These are phyloP conservation scores for Fusarium sp. DNA, from an alignment of 2,329 filamentous ascomycete genomes.

Conservation along the genomic window DNA sequence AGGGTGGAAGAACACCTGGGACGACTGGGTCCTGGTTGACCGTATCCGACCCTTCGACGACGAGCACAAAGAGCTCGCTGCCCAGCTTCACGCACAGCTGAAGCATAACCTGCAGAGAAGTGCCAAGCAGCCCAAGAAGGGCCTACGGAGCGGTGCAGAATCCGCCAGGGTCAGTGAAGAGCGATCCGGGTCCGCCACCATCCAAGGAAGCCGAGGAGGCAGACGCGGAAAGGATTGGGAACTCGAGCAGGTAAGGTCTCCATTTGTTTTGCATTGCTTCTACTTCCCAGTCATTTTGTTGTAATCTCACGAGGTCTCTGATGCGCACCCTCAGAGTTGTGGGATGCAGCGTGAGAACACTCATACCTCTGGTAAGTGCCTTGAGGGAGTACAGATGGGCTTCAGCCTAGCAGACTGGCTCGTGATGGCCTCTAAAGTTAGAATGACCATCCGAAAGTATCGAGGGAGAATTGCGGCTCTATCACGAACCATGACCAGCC, in stretches of 20 bases:
- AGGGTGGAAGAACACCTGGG: slow-evolving; percentile 99
- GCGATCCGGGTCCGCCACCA: slow-evolving; percentile 68
- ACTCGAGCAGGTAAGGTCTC: slow-evolving; percentile 76
- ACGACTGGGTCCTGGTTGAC: slow-evolving; percentile 97
- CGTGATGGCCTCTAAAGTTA: background rate
- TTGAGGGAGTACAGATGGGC: background rate
- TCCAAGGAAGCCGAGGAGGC: slow-evolving; percentile 74
- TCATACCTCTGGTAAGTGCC: background rate
- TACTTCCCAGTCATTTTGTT: background rate
- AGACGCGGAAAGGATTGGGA: slow-evolving; percentile 84
- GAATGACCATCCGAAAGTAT: background rate
- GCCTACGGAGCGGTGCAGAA: slow-evolving; percentile 54
- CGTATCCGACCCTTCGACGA: slow-evolving; percentile 94
- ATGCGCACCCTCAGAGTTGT: slow-evolving; percentile 11
- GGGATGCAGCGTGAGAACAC: slow-evolving; percentile 1
- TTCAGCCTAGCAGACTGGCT: slow-evolving; percentile 10
- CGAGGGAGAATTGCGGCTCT: background rate
- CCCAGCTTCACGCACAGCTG: slow-evolving; percentile 76
- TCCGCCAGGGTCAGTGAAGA: slow-evolving; percentile 81
- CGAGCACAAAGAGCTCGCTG: slow-evolving; percentile 91
- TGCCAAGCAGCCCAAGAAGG: slow-evolving; percentile 66
- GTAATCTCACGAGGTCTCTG: background rate
- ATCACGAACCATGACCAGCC: background rate
- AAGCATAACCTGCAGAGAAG: slow-evolving; percentile 67
- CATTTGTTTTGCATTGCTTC: slow-evolving; percentile 7